Conservation (phyloP, 2,329 filamentous ascomycete genomes). For the Leptographium radiaticola region DNA sequence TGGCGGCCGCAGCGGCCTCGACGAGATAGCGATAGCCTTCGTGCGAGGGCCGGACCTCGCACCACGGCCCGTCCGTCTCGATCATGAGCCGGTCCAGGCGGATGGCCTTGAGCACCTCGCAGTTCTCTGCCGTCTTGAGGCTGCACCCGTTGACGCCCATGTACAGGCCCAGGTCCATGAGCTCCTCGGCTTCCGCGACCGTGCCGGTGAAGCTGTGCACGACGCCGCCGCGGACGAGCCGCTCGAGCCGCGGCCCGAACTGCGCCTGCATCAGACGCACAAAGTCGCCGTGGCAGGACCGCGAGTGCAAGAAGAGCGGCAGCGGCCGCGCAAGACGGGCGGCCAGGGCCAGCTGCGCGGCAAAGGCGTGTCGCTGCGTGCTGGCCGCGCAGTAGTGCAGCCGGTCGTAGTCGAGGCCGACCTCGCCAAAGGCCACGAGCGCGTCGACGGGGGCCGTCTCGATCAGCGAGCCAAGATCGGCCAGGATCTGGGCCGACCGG, state of each 20-base stretch:
- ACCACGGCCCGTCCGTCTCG: conserved; percentile 97
- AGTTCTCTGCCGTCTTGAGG: conserved; percentile 86
- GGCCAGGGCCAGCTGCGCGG: conserved; percentile 67
- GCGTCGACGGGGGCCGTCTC: conserved; percentile 31
- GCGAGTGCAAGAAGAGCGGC: conserved; percentile 83
- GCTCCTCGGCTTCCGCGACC: conserved; percentile 65
- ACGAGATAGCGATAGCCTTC: conserved; percentile 63
- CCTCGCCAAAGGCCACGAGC: conserved; percentile 80
- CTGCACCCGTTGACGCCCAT: conserved; percentile 96
- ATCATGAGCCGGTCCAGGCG: conserved; percentile 74
- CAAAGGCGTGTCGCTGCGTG: conserved; percentile 75
- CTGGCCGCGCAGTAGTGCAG: conserved; percentile 69
- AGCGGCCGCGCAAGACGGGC: conserved; percentile 49
- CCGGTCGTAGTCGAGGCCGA: conserved; percentile 92
- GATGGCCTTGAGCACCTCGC: conserved; percentile 69
- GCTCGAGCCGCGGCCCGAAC: conserved; percentile 45
- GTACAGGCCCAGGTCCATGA: conserved; percentile 71
- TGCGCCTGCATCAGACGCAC: conserved; percentile 51
- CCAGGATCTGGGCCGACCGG: conserved; percentile 37
- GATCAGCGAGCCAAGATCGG: conserved; percentile 52
- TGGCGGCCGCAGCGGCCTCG: conserved; percentile 10
- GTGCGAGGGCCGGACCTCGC: conserved; percentile 82
- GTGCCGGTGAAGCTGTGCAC: conserved; percentile 95
- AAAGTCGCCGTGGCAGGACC: conserved; percentile 79
- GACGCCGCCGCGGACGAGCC: conserved; percentile 57